Conservation (phyloP, 306 rosid species). For the Myrica gale region DNA sequence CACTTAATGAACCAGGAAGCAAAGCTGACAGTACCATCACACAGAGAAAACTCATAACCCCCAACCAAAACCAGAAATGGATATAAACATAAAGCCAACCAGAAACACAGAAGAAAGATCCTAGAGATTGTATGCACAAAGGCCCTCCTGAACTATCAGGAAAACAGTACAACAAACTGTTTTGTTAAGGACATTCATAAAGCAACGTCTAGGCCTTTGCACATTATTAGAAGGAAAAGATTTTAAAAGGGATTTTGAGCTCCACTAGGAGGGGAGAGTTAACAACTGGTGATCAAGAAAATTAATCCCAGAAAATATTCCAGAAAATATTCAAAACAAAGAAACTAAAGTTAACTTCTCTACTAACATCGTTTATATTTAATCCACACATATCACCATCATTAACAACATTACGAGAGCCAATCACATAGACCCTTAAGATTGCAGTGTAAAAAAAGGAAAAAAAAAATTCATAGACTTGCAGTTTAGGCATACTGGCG, state of each 20-base stretch:
- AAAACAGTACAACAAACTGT: neutral
- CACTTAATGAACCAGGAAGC: slow-evolving; percentile 23
- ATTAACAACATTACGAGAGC: neutral
- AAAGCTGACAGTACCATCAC: slow-evolving; percentile 8
- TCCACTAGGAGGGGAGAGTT: neutral
- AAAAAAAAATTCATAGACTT: neutral
- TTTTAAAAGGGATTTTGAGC: neutral
- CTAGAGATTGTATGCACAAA: neutral
- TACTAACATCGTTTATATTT: neutral
- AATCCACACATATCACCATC: neutral
- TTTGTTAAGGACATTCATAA: neutral
- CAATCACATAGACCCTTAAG: neutral
- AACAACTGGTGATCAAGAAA: neutral
- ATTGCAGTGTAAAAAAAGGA: neutral
- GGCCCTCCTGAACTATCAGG: neutral
- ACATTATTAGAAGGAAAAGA: neutral
- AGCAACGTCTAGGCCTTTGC: too few species aligned
- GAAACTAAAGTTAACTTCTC: neutral
- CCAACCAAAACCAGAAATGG: neutral
- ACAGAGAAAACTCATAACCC: neutral
- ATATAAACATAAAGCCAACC: neutral
- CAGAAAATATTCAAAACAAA: neutral
- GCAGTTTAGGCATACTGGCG: neutral
- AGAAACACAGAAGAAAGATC: neutral
- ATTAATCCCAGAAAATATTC: neutral